These are phyloP conservation scores for Chlorella sorokiniana DNA, from an alignment of 139 green algal genomes.

Conservation along the genomic window DNA sequence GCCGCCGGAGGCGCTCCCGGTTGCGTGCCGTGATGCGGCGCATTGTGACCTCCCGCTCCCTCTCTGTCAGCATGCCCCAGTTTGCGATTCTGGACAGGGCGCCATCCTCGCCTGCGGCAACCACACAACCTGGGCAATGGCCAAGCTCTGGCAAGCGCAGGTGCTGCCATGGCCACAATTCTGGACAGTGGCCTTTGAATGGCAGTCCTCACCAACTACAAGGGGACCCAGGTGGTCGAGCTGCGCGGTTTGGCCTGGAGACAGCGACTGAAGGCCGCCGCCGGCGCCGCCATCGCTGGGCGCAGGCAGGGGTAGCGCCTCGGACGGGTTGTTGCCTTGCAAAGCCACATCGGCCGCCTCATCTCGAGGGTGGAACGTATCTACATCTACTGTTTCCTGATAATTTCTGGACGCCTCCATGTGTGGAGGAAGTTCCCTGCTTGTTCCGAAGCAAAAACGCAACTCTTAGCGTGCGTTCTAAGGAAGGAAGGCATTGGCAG, in stretches of 20 bases:
- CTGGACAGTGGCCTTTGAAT: no score
- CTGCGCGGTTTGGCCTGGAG: neutral
- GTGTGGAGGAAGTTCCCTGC: neutral
- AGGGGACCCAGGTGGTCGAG: slow-evolving; percentile 12
- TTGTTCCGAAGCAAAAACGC: no score
- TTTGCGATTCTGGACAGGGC: neutral
- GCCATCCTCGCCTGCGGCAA: neutral
- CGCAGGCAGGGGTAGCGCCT: slow-evolving; percentile 5
- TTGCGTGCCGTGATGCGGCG: slow-evolving; percentile 8
- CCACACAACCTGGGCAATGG: no score
- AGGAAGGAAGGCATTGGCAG: no score
- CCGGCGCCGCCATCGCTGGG: neutral
- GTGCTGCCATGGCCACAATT: no score
- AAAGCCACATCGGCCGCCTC: neutral
- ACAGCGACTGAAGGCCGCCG: neutral
- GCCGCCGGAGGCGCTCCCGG: neutral
- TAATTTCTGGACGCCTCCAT: slow-evolving; percentile 2
- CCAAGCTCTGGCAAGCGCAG: no score
- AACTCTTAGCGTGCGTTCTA: no score
- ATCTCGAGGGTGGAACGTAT: slow-evolving; percentile 8
- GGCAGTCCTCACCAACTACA: no score
- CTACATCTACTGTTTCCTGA: neutral
- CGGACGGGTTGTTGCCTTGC: neutral
- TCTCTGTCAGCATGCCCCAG: slow-evolving; percentile 1
- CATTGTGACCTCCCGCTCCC: slow-evolving; percentile 9